These are phyloP conservation scores for Alternaria sp. DNA, from an alignment of 2,329 filamentous ascomycete species.

Conservation along the genomic window DNA sequence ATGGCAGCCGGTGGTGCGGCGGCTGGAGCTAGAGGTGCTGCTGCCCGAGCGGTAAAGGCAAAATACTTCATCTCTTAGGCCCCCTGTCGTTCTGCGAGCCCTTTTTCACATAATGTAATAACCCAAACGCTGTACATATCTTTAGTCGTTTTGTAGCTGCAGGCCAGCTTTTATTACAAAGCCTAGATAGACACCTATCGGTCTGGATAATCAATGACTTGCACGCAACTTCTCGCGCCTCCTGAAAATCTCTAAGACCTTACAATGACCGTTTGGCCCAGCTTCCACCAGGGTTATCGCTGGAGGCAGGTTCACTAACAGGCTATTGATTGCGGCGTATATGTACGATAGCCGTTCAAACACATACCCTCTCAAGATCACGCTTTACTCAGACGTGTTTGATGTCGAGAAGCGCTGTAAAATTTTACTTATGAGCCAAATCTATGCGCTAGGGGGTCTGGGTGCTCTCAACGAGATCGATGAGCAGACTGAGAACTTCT, in stretches of 20 bases:
- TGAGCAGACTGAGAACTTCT: too few species aligned
- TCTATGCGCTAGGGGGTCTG: too few species aligned
- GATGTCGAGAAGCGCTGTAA: too few species aligned
- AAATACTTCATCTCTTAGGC: constrained; percentile 14
- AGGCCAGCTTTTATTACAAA: constrained; percentile 6
- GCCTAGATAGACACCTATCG: neutral
- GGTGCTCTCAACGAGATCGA: too few species aligned
- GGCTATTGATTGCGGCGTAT: neutral
- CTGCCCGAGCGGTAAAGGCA: constrained; percentile 8
- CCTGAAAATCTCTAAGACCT: neutral
- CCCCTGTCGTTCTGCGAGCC: neutral
- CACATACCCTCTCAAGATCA: too few species aligned
- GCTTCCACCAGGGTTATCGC: neutral
- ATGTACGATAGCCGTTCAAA: too few species aligned
- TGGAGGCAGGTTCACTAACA: neutral
- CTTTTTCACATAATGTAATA: neutral
- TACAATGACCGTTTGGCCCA: neutral
- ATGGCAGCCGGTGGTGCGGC: constrained; percentile 20
- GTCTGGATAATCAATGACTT: neutral
- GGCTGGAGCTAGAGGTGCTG: constrained; percentile 10
- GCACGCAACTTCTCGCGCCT: neutral
- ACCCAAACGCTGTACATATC: neutral
- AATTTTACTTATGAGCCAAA: too few species aligned
- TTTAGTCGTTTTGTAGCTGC: neutral
- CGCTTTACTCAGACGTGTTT: too few species aligned